phyloP scores from a whole-genome alignment of 2,329 filamentous ascomycete species.

The Hypoxylon sp. region DNA sequence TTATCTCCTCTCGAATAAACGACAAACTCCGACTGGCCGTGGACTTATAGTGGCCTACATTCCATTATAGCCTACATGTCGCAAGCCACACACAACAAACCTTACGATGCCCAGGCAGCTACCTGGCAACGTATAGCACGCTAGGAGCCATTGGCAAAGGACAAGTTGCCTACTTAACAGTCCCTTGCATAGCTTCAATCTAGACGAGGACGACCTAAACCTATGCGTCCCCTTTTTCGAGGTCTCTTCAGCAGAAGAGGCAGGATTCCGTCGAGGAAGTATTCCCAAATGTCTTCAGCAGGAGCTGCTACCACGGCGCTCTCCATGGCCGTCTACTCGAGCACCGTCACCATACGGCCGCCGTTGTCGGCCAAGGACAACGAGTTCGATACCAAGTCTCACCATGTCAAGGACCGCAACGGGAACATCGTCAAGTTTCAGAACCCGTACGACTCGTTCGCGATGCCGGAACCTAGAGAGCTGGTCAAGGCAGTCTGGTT shows the following conservation, averaged over 20 bases:
- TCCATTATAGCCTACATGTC: neutral
- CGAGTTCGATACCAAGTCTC: conserved; percentile 54
- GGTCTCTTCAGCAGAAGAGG: conserved; percentile 26
- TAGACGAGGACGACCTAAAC: neutral
- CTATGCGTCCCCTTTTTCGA: conserved; percentile 21
- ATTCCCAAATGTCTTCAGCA: conserved; percentile 33
- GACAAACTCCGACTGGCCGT: conserved; percentile 13
- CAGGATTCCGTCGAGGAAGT: conserved; percentile 2
- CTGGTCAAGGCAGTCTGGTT: conserved; percentile 28
- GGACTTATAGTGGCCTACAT: neutral
- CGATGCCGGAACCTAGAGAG: conserved; percentile 17
- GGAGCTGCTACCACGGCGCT: conserved; percentile 33
- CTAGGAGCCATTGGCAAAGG: neutral
- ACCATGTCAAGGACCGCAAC: conserved; percentile 55
- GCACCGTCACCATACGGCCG: conserved; percentile 34
- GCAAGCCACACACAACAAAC: neutral
- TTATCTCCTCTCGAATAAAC: conserved; percentile 9
- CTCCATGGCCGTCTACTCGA: conserved; percentile 39
- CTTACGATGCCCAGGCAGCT: neutral
- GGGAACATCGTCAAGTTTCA: conserved; percentile 55
- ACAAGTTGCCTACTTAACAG: neutral
- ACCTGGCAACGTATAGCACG: neutral
- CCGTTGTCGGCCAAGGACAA: conserved; percentile 49
- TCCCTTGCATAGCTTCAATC: neutral
- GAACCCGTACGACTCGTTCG: conserved; percentile 60